Base-by-base conservation (phyloP, 495 filamentous ascomycete species). In the Immersiella caudata region DNA sequence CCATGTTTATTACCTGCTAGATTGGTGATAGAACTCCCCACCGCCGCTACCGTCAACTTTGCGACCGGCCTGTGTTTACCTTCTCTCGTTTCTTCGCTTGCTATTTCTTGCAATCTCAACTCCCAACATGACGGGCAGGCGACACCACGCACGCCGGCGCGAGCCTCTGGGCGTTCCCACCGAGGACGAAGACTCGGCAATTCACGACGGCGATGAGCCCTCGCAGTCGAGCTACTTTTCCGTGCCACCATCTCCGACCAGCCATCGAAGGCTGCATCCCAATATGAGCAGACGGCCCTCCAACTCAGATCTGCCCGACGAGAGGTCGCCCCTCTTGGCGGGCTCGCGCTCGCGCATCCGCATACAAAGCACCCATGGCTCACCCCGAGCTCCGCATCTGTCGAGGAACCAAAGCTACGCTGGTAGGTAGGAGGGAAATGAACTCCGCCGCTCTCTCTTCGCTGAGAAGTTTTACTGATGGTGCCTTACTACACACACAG, bases 391-490 rank as follows among this genome's bases (percentile, higher is more conserved):
- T 2, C 76, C 79, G 8, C 67, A 73, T 26, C 68, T 84, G 21
- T 81, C 82, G 25, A 79, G 83, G 68, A 77, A 82, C 60, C 81
- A 84, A 61, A 86, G 81, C 74, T 78, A 77, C 70, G 75, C 71
- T 25, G 79, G 83, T 83, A 74, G 20, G 77, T 75, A 22, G 25
- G 22, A 22, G 22, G 22, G 24, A 20, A 20, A 27, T 12, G 5
- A 51, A 51, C 18, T 27, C 6, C 27, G 2, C 2, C 25, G 36
- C 22, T 33, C 33, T 16, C 50, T 8, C 12, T n/a, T 6, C 29
- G 14, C 25, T 21, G n/a, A 33, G 29, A 33, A 33, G 24, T 25
- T 24, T 25, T 29, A 24, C 46, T 54, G 46, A 46, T 35, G 63
- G 16, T 22, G 29, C 29, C 36, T 55, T 46, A 14, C 27, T 20